Percentiles rank a stretch among this genome's conserved stretches.
phyloP scores from a whole-genome alignment of 345 rosid genomes.

The Murraya paniculata region DNA sequence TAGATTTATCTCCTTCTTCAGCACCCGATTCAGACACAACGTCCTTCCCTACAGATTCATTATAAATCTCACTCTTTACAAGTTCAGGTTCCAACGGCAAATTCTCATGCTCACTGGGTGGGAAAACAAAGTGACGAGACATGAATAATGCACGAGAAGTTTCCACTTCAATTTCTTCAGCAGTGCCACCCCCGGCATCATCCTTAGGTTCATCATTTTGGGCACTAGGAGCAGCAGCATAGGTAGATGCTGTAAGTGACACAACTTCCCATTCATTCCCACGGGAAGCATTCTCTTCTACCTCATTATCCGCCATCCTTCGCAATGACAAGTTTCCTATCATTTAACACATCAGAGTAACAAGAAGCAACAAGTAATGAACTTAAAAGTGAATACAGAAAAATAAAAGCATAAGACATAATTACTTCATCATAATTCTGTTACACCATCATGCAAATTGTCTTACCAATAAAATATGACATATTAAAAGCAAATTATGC shows the following conservation, averaged over 20 bases:
- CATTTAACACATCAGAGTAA: not conserved
- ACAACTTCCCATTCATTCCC: slow-evolving; percentile 98
- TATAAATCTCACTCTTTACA: slow-evolving; percentile 31
- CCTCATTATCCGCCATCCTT: slow-evolving; percentile 56
- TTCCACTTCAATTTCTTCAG: slow-evolving; percentile 42
- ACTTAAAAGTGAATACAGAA: not conserved
- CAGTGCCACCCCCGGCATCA: slow-evolving; percentile 30
- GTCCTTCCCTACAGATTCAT: slow-evolving; percentile 41
- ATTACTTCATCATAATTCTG: not conserved
- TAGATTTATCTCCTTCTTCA: slow-evolving; percentile 41
- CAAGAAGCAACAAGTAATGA: not conserved
- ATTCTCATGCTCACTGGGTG: slow-evolving; percentile 69
- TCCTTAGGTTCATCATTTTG: slow-evolving; percentile 39
- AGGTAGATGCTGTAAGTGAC: slow-evolving; percentile 86
- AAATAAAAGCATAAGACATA: not conserved
- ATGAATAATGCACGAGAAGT: slow-evolving; percentile 63
- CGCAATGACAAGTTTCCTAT: slow-evolving; percentile 1
- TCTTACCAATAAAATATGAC: not conserved
- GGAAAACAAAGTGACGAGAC: slow-evolving; percentile 80
- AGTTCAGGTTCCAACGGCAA: slow-evolving; percentile 42
- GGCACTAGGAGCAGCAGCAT: slow-evolving; percentile 90
- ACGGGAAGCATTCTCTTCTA: slow-evolving; percentile 38
- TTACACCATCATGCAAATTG: not conserved
- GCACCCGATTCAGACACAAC: slow-evolving; percentile 29
- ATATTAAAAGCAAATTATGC: not conserved